A percentile compares a stretch with the other conserved stretches of the same genome.
Conservation (phyloP, 257 asterid species). For the Paulownia fortunei region DNA sequence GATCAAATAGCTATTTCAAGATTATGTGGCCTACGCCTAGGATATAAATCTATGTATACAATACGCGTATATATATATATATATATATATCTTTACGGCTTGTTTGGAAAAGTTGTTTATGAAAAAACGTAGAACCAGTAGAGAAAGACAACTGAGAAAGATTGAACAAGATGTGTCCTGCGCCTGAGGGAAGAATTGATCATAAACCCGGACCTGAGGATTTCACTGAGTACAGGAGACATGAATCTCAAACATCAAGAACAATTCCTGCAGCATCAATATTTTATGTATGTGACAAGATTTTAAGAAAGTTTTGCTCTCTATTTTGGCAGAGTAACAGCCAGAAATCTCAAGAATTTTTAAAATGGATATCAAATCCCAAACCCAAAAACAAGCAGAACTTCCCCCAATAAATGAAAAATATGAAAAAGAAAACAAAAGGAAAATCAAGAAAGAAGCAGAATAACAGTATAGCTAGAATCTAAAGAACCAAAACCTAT, state of each 20-base stretch:
- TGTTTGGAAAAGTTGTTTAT: constrained; percentile 24
- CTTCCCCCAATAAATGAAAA: neutral
- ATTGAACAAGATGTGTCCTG: constrained; percentile 86
- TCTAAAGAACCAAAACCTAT: constrained; percentile 11
- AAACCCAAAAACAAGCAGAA: constrained; percentile 3
- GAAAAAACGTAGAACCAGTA: constrained; percentile 96
- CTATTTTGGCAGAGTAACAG: constrained; percentile 18
- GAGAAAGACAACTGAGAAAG: constrained; percentile 92
- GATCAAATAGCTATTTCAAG: neutral
- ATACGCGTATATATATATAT: neutral
- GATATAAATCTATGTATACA: neutral
- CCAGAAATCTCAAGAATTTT: neutral
- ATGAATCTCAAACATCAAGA: constrained; percentile 55
- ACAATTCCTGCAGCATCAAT: constrained; percentile 41
- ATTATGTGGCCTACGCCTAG: neutral
- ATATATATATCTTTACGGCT: neutral
- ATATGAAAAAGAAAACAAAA: neutral
- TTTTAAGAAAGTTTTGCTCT: neutral
- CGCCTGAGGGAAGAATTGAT: constrained; percentile 71
- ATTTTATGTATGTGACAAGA: neutral
- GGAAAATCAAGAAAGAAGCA: constrained; percentile 15
- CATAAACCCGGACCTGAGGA: constrained; percentile 69
- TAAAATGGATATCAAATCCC: neutral
- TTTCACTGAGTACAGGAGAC: constrained; percentile 82
- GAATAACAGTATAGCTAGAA: constrained; percentile 23